These are phyloP conservation scores for Apiospora malaysiana DNA, from an alignment of 2,329 filamentous ascomycete genomes.

Conservation along the genomic window DNA sequence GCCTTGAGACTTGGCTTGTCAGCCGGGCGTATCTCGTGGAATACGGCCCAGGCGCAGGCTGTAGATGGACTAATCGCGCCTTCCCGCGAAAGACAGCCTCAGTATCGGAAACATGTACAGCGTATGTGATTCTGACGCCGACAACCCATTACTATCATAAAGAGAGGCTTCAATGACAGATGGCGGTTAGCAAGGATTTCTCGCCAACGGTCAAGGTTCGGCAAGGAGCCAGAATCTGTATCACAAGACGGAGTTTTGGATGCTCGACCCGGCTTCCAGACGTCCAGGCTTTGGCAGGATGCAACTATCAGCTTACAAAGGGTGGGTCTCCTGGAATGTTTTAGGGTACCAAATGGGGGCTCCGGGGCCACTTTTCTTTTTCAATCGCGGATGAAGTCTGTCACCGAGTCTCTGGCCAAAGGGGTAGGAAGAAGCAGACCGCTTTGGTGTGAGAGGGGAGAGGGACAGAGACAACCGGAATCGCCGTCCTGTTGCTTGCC, in stretches of 20 bases:
- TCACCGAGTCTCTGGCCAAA: constrained; percentile 16
- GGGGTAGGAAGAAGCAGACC: constrained; percentile 8
- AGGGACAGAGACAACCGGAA: not conserved
- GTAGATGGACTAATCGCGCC: constrained; percentile 12
- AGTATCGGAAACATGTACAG: constrained; percentile 19
- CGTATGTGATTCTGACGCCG: constrained; percentile 4
- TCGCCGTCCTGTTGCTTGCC: not conserved
- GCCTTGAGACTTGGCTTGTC: not conserved
- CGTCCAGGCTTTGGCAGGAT: constrained; percentile 15
- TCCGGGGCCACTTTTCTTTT: constrained; percentile 10
- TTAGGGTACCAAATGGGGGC: constrained; percentile 12
- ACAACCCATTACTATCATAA: constrained; percentile 13
- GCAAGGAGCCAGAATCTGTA: not conserved
- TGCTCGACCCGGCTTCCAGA: not conserved
- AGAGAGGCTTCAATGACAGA: constrained; percentile 1
- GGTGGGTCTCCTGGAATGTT: constrained; percentile 3
- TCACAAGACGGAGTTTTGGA: not conserved
- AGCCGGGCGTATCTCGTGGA: not conserved
- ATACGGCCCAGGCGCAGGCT: not conserved
- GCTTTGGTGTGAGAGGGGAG: not conserved
- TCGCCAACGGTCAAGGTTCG: not conserved
- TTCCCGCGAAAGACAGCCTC: constrained; percentile 15
- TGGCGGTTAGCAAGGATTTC: not conserved
- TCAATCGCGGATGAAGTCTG: constrained; percentile 6
- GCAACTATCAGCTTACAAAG: constrained; percentile 21